Base-by-base conservation (phyloP, 805 yeast species). In the Lachancea lanzarotensis region DNA sequence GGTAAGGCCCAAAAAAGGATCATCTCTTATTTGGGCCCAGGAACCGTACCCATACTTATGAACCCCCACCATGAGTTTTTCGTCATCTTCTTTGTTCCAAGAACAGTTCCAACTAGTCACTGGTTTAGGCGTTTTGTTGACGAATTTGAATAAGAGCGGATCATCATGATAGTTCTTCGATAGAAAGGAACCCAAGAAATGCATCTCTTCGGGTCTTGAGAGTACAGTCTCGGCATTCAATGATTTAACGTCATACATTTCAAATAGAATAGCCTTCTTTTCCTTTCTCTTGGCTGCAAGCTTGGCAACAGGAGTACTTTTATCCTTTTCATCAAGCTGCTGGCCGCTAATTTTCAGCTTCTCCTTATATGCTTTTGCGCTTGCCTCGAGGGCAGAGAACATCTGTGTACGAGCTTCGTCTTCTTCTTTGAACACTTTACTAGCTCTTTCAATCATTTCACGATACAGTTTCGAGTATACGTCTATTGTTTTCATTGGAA, bases 41-140 rank as follows among this genome's bases (percentile, higher is more conserved):
- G 96, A 82, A 15, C 98, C 98, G 63, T 88, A 90, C 0, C 99
- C 99, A 65, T 90, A 90, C 66, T 87, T 89, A 58, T 77, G 75
- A 18, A 91, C 84, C 51, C 99, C 99, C 30, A 85, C 78, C 49
- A 93, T 64, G 43, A 93, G 72, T 79, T 81, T 84, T 42, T 89
- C 84, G 63, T 93, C 99, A 60, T 93, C 95, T 27, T 73, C 78
- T 12, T 74, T 71, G 2, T 72, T 71, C 99, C 99, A 93, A 25
- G 79, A 80, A 55, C 95, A 86, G 42, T 78, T 76, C 99, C 99
- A 93, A 37, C 85, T 91, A 57, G 80, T 81, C 9, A 89, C 98
- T 19, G 82, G 79, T 66, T 90, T 90, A 16, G 93, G 84, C 12
- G 72, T 68, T 46, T 67, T 70, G 15, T 47, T 43, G 7, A 74